Conservation (phyloP, 352 stramenopile genomes). For the Hyaloperonospora brassicae region DNA sequence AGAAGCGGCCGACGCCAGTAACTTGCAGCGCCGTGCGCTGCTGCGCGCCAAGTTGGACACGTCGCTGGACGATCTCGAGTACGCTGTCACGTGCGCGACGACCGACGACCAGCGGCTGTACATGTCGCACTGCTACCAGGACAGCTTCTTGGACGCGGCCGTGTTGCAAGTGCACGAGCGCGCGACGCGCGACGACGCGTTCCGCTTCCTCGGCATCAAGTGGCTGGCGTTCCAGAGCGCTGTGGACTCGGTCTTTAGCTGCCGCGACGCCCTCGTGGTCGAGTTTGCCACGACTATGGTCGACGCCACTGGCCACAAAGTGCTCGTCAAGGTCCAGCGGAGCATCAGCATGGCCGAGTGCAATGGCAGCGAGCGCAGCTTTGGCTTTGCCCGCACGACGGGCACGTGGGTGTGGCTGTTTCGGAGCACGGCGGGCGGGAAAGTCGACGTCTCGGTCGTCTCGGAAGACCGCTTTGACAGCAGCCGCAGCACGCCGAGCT, state of each 20-base stretch:
- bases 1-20: constrained; percentile 32
- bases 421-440: constrained; percentile 44
- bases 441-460: constrained; percentile 43
- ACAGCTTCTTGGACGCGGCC: constrained; percentile 63
- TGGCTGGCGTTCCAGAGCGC: constrained; percentile 66
- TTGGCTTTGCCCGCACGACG: constrained; percentile 52
- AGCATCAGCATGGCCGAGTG: constrained; percentile 47
- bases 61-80: constrained; percentile 64
- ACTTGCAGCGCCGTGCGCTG: constrained; percentile 39
- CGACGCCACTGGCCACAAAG: constrained; percentile 46
- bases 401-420: constrained; percentile 52
- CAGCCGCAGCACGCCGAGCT: constrained; percentile 53
- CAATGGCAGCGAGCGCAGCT: constrained; percentile 40
- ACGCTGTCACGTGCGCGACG: constrained; percentile 47
- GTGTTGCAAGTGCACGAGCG: constrained; percentile 60
- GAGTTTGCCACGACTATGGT: constrained; percentile 55
- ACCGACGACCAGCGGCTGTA: constrained; percentile 57
- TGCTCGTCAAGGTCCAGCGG: constrained; percentile 54
- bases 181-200: constrained; percentile 40
- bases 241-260: constrained; percentile 59
- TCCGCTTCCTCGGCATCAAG: constrained; percentile 69
- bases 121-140: constrained; percentile 58
- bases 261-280: constrained; percentile 49
- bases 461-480: constrained; percentile 32
- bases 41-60: constrained; percentile 60